These are phyloP conservation scores for Podospora tetraspora DNA, from an alignment of 495 filamentous ascomycete genomes.

Conservation along the genomic window DNA sequence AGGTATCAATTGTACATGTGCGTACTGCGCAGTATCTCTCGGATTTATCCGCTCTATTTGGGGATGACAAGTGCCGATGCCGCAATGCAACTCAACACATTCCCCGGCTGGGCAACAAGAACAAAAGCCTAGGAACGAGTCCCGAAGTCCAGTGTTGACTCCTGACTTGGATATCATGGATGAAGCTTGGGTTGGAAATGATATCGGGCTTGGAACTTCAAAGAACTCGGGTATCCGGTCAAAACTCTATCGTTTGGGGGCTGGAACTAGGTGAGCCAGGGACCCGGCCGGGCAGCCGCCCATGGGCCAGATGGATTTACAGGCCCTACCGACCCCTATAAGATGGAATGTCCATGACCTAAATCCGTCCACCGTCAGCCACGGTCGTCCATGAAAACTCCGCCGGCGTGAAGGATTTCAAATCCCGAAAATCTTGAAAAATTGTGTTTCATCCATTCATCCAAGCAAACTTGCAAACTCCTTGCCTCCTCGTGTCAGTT, in stretches of 20 bases:
- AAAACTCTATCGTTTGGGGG: not conserved
- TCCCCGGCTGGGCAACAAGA: not conserved
- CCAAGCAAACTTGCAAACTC: not conserved
- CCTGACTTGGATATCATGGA: no score
- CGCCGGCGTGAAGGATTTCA: not conserved
- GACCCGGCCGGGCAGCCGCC: no score
- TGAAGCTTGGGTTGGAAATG: no score
- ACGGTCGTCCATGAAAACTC: not conserved
- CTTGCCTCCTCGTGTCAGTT: not conserved
- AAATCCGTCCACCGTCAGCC: not conserved
- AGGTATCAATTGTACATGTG: not conserved
- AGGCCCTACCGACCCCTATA: not conserved
- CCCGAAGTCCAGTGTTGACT: no score
- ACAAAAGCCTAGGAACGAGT: no score
- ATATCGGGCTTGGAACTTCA: no score
- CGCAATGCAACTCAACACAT: not conserved
- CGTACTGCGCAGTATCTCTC: not conserved
- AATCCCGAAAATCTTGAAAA: not conserved
- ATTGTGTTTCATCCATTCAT: not conserved
- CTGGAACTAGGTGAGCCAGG: not conserved
- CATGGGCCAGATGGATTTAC: not conserved
- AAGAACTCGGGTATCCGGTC: not conserved
- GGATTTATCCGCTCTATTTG: not conserved
- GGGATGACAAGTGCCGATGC: not conserved
- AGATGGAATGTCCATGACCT: not conserved